Evolutionary conservation across 306 rosid genomes (phyloP).

Genomic region (Mimosa pudica): DNA sequence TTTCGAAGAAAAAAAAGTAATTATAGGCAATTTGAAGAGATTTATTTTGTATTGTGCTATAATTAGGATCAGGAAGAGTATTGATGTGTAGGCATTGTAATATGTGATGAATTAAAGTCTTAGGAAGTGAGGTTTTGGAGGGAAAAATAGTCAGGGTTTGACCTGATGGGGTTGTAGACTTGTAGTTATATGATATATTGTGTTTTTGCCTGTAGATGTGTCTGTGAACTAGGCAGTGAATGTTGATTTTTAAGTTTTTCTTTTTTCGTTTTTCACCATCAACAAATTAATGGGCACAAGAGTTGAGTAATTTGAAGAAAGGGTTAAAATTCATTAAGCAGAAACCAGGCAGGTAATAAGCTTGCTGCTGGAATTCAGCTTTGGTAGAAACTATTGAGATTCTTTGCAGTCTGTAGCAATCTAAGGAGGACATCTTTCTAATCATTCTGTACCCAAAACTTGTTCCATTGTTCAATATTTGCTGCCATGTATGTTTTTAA

Average conservation of each 20-base stretch:
- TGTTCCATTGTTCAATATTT: background rate
- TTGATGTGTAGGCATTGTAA: background rate
- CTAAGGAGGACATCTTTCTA: background rate
- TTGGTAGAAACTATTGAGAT: background rate
- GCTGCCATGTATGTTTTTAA: background rate
- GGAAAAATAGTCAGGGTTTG: conserved; percentile 1
- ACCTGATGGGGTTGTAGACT: background rate
- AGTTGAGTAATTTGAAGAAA: background rate
- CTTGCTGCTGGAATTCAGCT: background rate
- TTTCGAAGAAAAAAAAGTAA: too few species aligned
- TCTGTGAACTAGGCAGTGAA: background rate
- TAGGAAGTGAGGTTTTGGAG: background rate
- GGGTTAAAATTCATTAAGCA: background rate
- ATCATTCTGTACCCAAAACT: background rate
- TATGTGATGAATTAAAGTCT: background rate
- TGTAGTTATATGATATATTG: background rate
- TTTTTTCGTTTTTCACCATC: background rate
- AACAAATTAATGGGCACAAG: background rate
- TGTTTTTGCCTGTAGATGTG: background rate
- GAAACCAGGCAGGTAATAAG: background rate
- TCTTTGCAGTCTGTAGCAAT: background rate
- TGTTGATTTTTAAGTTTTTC: background rate
- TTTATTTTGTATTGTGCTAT: too few species aligned
- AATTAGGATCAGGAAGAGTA: too few species aligned
- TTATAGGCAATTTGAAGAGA: too few species aligned